These are phyloP conservation scores for Fusarium sarcochroum DNA, from an alignment of 2,329 filamentous ascomycete species.

Conservation along the genomic window DNA sequence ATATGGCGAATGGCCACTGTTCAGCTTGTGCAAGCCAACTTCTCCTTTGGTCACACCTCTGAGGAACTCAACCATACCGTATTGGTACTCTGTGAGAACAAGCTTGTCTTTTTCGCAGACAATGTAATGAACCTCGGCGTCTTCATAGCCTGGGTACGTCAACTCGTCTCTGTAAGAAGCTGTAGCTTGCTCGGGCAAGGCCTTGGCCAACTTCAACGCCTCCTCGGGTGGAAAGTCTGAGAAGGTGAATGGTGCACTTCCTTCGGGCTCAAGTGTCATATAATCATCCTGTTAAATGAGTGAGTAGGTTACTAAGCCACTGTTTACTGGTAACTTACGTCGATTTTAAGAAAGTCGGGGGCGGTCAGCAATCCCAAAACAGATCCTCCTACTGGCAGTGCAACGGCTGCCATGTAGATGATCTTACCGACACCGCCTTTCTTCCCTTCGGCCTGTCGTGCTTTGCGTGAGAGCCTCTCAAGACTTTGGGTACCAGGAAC, in stretches of 20 bases:
- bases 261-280: constrained; percentile 7
- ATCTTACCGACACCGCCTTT: constrained; percentile 7
- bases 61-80: constrained; percentile 11
- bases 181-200: constrained; percentile 21
- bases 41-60: not conserved
- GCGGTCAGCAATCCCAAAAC: constrained; percentile 6
- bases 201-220: constrained; percentile 1
- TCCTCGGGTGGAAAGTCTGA: constrained; percentile 16
- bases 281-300: constrained; percentile 5
- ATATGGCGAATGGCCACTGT: constrained; percentile 10
- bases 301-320: not conserved
- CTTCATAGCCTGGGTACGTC: constrained; percentile 23
- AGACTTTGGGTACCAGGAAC: constrained; percentile 20
- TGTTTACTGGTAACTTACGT: not conserved
- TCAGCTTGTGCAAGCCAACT: constrained; percentile 3
- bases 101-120: constrained; percentile 13
- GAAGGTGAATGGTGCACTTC: constrained; percentile 2
- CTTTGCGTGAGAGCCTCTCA: constrained; percentile 9
- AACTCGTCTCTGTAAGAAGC: constrained; percentile 21
- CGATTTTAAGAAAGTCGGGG: not conserved
- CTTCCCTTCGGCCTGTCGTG: constrained; percentile 5
- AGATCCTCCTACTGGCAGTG: not conserved
- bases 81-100: not conserved
- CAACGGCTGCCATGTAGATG: constrained; percentile 14
- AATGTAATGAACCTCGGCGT: constrained; percentile 21